phyloP scores from a whole-genome alignment of 257 asterid genomes.

The Coffea eugenioides region DNA sequence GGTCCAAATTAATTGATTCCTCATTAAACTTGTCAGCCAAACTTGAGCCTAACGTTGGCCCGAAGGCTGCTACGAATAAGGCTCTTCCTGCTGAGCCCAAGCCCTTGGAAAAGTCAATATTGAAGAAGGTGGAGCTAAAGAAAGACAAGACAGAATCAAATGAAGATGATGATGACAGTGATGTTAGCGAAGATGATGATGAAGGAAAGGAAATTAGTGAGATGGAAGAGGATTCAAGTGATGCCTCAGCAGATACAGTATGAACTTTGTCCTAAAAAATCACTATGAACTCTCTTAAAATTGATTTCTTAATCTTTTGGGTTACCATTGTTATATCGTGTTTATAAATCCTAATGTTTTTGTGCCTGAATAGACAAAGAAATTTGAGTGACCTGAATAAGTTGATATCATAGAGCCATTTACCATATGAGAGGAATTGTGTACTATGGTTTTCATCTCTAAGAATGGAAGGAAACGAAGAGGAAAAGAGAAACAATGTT shows the following conservation, averaged over 20 bases:
- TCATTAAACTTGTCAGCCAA: background rate
- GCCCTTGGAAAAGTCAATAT: background rate
- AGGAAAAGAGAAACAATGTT: background rate
- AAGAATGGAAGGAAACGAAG: background rate
- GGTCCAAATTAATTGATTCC: background rate
- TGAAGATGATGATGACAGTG: conserved; percentile 15
- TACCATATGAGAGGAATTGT: background rate
- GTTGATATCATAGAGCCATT: background rate
- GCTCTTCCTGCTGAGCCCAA: background rate
- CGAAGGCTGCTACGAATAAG: background rate
- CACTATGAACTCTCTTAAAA: background rate
- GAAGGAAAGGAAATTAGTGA: background rate
- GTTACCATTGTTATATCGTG: background rate
- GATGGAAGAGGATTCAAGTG: background rate
- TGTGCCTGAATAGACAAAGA: background rate
- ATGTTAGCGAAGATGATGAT: background rate
- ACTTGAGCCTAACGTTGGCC: conserved; percentile 1
- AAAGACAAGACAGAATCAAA: background rate
- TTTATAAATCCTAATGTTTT: background rate
- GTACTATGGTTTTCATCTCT: background rate
- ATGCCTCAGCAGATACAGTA: background rate
- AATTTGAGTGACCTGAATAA: background rate
- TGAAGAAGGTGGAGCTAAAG: background rate
- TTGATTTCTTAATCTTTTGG: background rate
- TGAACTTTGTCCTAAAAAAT: background rate